phyloP scores from a whole-genome alignment of 495 filamentous ascomycete species.

The Daldinia grandis region DNA sequence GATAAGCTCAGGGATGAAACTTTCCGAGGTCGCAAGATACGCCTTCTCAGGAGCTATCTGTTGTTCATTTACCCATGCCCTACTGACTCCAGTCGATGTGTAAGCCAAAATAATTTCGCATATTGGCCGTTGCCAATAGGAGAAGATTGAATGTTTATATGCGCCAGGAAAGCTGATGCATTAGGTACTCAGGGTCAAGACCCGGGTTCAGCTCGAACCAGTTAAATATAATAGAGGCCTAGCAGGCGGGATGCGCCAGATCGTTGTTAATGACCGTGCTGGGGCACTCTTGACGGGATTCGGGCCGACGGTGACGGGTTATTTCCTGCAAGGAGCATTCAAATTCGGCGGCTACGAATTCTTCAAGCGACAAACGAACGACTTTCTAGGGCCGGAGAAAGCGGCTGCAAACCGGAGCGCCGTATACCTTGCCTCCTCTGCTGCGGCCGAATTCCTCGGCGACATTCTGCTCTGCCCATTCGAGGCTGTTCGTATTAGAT shows the following conservation, averaged over 20 bases:
- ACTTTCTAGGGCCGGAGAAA: slow-evolving; percentile 69
- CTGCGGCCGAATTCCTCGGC: slow-evolving; percentile 74
- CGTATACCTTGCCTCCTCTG: slow-evolving; percentile 75
- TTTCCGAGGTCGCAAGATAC: slow-evolving; percentile 62
- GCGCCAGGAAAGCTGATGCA: slow-evolving; percentile 29
- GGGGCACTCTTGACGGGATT: slow-evolving; percentile 76
- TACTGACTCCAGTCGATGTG: slow-evolving; percentile 87
- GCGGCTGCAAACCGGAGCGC: slow-evolving; percentile 73
- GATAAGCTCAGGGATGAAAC: slow-evolving; percentile 17
- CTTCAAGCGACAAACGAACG: slow-evolving; percentile 77
- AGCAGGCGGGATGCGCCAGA: slow-evolving; percentile 74
- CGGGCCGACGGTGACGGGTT: slow-evolving; percentile 75
- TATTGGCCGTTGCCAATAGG: slow-evolving; percentile 14
- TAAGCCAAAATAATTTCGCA: slow-evolving; percentile 59
- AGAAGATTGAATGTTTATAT: slow-evolving; percentile 5
- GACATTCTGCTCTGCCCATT: slow-evolving; percentile 79
- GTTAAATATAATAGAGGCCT: slow-evolving; percentile 74
- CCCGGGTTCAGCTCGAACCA: slow-evolving; percentile 77
- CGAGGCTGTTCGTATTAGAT: slow-evolving; percentile 77
- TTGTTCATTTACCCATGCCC: slow-evolving; percentile 85
- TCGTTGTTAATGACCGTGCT: slow-evolving; percentile 72
- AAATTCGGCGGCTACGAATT: slow-evolving; percentile 83
- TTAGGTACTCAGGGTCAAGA: slow-evolving; percentile 68
- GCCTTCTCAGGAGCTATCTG: slow-evolving; percentile 84
- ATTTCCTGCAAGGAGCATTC: slow-evolving; percentile 81